These are phyloP conservation scores for Boletus rufocinnamomeus DNA, from an alignment of 768 basidiomycete genomes.

Conservation along the genomic window DNA sequence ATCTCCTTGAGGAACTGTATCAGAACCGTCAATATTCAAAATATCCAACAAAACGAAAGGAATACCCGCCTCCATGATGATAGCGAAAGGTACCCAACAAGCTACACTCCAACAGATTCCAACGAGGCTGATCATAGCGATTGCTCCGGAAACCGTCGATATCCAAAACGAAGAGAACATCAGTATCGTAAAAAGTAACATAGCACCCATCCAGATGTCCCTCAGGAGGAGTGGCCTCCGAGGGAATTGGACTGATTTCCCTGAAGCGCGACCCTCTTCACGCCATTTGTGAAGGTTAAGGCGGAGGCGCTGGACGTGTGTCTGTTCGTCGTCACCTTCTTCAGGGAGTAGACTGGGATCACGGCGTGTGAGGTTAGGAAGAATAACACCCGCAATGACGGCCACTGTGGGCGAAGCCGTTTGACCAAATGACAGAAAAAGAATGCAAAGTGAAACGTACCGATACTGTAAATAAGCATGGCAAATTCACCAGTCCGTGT, in stretches of 20 bases:
- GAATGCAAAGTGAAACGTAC: constrained; percentile 40
- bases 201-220: constrained; percentile 91
- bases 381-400: constrained; percentile 74
- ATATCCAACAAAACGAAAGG: constrained; percentile 37
- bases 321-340: constrained; percentile 67
- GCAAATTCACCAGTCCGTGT: constrained; percentile 86
- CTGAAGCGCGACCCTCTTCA: constrained; percentile 75
- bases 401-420: constrained; percentile 57
- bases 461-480: constrained; percentile 87
- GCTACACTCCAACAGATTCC: constrained; percentile 97
- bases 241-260: constrained; percentile 75
- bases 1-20: constrained; percentile 74
- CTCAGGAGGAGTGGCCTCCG: constrained; percentile 88
- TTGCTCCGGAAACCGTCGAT: constrained; percentile 73
- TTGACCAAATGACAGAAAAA: not conserved
- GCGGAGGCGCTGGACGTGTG: constrained; percentile 69
- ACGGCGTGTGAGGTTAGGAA: constrained; percentile 81
- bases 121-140: constrained; percentile 76
- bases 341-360: constrained; percentile 78
- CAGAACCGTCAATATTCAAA: constrained; percentile 1
- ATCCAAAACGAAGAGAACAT: constrained; percentile 89
- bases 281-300: constrained; percentile 79
- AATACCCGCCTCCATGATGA: constrained; percentile 90
- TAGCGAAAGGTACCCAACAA: constrained; percentile 97
- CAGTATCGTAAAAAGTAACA: constrained; percentile 76